Percentiles rank a stretch among this genome's conserved stretches.
Evolutionary conservation across 1,139 yeast genomes (phyloP).

Genomic region (Pichia sp.): DNA sequence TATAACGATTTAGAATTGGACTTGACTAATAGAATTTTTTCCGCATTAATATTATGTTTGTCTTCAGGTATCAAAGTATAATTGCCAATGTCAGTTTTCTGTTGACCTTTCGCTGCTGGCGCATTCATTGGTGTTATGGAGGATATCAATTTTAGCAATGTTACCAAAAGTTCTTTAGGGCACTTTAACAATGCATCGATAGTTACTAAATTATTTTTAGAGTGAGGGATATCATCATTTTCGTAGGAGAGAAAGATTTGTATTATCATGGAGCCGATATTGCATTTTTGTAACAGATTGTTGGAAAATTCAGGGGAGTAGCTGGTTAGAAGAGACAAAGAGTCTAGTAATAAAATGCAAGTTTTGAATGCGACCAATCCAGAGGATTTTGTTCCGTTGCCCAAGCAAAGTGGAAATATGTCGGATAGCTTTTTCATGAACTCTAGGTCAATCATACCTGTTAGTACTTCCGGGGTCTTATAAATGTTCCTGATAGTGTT

Average conservation of each 20-base stretch:
- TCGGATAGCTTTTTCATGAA: constrained; percentile 32
- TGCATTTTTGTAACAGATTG: constrained; percentile 38
- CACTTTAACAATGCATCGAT: constrained; percentile 72
- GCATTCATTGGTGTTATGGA: constrained; percentile 47
- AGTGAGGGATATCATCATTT: constrained; percentile 18
- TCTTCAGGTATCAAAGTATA: constrained; percentile 28
- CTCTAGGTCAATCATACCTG: constrained; percentile 39
- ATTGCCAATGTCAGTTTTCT: constrained; percentile 12
- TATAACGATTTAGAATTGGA: constrained; percentile 36
- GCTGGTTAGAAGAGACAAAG: constrained; percentile 39
- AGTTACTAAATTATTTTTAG: constrained; percentile 31
- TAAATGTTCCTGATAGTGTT: constrained; percentile 55
- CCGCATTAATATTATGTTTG: constrained; percentile 29
- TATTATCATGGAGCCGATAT: constrained; percentile 41
- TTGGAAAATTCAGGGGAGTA: constrained; percentile 41
- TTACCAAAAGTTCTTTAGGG: constrained; percentile 60
- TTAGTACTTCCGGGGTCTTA: constrained; percentile 41
- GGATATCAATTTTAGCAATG: constrained; percentile 54
- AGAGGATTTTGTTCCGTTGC: constrained; percentile 23
- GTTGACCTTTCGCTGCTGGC: constrained; percentile 12
- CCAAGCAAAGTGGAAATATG: constrained; percentile 27
- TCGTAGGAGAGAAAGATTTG: constrained; percentile 36
- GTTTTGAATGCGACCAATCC: constrained; percentile 28
- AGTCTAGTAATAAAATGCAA: constrained; percentile 40
- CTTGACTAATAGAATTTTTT: constrained; percentile 25